Conservation (phyloP, 2,329 filamentous ascomycete genomes). For the Aspergillus pseudoglaucus region DNA sequence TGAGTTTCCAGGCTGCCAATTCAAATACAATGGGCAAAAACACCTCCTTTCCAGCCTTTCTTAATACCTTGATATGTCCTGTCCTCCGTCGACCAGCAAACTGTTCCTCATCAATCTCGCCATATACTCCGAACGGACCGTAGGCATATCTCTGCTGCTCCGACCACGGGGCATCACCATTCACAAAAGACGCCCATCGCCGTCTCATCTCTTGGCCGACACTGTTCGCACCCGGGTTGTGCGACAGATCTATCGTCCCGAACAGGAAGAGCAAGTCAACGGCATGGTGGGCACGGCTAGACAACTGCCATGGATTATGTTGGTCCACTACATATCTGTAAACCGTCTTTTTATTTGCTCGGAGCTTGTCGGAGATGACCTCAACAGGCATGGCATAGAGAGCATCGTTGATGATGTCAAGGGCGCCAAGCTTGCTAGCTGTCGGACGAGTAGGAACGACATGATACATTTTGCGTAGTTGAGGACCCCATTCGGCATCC, state of each 20-base stretch:
- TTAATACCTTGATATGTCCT: slow-evolving; percentile 23
- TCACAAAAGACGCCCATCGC: slow-evolving; percentile 37
- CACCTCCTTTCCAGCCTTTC: slow-evolving; percentile 21
- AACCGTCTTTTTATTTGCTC: slow-evolving; percentile 18
- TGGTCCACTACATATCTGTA: slow-evolving; percentile 42
- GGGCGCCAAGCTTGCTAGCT: slow-evolving; percentile 35
- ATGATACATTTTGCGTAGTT: slow-evolving; percentile 36
- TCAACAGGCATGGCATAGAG: slow-evolving; percentile 27
- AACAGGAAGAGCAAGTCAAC: slow-evolving; percentile 44
- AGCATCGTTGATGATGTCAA: slow-evolving; percentile 30
- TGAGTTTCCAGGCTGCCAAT: slow-evolving; percentile 37
- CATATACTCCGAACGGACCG: slow-evolving; percentile 34
- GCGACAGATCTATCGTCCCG: slow-evolving; percentile 33
- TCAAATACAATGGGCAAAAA: slow-evolving; percentile 26
- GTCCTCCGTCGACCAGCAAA: slow-evolving; percentile 29
- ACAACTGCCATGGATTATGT: slow-evolving; percentile 43
- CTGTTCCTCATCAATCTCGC: slow-evolving; percentile 25
- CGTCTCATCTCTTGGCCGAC: slow-evolving; percentile 34
- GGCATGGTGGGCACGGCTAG: slow-evolving; percentile 42
- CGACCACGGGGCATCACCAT: slow-evolving; percentile 32
- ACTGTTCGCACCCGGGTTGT: slow-evolving; percentile 26
- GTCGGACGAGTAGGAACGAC: slow-evolving; percentile 35
- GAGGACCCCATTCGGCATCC: slow-evolving; percentile 19
- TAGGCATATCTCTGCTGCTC: slow-evolving; percentile 28
- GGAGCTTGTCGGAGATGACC: slow-evolving; percentile 21